Evolutionary conservation across 1,139 yeast genomes (phyloP), one percentile per base, ranked within the genome.

Genomic region (Maudiozyma humilis): DNA sequence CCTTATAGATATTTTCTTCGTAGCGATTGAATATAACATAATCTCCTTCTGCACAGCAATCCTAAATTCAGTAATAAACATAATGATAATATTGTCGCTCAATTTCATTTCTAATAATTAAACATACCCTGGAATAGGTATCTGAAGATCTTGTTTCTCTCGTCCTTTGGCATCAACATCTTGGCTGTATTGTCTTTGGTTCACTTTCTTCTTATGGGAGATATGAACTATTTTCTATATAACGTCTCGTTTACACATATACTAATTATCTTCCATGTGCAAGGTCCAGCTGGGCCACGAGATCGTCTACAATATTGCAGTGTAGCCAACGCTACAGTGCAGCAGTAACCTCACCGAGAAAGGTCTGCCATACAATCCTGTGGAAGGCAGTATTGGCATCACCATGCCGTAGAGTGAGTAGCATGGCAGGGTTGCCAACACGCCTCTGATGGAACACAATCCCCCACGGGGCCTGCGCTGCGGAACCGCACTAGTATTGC

Each of bases 141-240:
- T 75, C 83, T 86, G 93, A 87, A 95, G 75, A 91, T 91, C 91
- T 86, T 87, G 80, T 86, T 87, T 83, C 98, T 89, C 75, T 91
- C 97, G 77, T 86, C 95, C 79, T 86, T 89, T 77, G 98, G 97
- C 82, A 91, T 91, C 79, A 91, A 84, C 98, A 91, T 91, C 71
- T 69, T 85, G 75, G 53, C 53, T 48, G 43, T 45, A 48, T 51
- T 41, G 41, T 53, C 49, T 51, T 44, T 52, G 30, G n/a, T 42
- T 23, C 27, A 23, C 27, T 23, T 23, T 23, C 27, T 6, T 23
- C 6, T 6, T 6, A 6, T 23, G 27, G n/a, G n/a, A n/a, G n/a
- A n/a, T n/a, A n/a, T n/a, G n/a, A n/a, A n/a, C n/a, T n/a, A n/a
- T n/a, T n/a, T n/a, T n/a, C n/a, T n/a, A n/a, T n/a, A n/a, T n/a